phyloP scores from a whole-genome alignment of 2,329 filamentous ascomycete species.

The Rachicladosporium sp. region DNA sequence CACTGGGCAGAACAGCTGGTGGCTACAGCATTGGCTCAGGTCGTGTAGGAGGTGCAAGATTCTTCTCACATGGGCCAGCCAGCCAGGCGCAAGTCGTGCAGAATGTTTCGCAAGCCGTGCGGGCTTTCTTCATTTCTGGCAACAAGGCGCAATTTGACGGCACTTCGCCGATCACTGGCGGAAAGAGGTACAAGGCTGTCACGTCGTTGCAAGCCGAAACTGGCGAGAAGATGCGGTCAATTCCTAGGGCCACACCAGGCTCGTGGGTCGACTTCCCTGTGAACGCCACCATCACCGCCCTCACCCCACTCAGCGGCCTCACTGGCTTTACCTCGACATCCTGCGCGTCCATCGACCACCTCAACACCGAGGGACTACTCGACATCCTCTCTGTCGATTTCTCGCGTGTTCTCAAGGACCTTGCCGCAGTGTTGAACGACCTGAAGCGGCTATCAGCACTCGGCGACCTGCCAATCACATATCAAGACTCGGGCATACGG shows the following conservation, averaged over 20 bases:
- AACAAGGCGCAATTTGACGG: conserved; percentile 83
- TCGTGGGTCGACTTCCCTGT: conserved; percentile 81
- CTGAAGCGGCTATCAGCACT: conserved; percentile 63
- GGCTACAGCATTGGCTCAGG: conserved; percentile 65
- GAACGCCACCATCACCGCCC: conserved; percentile 78
- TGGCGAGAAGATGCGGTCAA: conserved; percentile 51
- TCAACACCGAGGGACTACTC: conserved; percentile 74
- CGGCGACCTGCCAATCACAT: conserved; percentile 70
- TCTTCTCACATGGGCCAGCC: conserved; percentile 81
- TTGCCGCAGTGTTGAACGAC: conserved; percentile 68
- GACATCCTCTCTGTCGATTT: conserved; percentile 82
- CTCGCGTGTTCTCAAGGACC: conserved; percentile 69
- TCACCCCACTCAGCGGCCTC: conserved; percentile 57
- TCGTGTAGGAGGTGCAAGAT: conserved; percentile 58
- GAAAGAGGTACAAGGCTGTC: conserved; percentile 70
- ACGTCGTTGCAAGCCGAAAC: conserved; percentile 62
- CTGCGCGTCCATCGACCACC: conserved; percentile 40
- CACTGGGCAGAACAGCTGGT: conserved; percentile 70
- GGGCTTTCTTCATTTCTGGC: conserved; percentile 84
- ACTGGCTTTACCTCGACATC: conserved; percentile 35
- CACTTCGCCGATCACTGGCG: conserved; percentile 51
- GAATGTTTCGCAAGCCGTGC: conserved; percentile 86
- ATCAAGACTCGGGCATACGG: conserved; percentile 58
- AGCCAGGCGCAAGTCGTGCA: conserved; percentile 81
- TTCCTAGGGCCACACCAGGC: conserved; percentile 50